Evolutionary conservation across 371 early-diverging fungal species (phyloP).

Genomic region (Vairimorpha apis): DNA sequence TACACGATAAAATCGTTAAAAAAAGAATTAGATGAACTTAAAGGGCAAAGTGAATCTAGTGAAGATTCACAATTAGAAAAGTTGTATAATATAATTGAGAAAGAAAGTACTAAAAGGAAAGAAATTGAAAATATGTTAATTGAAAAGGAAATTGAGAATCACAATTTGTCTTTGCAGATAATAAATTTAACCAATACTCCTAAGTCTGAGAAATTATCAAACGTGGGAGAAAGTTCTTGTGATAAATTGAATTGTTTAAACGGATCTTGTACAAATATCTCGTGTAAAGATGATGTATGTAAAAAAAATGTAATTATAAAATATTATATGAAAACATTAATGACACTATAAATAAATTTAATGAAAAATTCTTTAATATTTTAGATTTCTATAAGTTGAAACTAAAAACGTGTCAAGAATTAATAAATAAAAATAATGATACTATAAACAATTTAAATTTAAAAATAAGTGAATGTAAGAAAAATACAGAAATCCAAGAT

Average conservation of each 20-base stretch:
- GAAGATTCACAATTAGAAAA: conserved; percentile 29
- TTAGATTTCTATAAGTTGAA: neutral
- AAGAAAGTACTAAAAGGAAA: conserved; percentile 35
- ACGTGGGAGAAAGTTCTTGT: too few relatives aligned
- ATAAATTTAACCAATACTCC: too few relatives aligned
- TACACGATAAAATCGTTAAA: conserved; percentile 26
- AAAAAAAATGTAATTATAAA: too few relatives aligned
- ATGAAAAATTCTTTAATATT: neutral
- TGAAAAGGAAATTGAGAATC: conserved; percentile 24
- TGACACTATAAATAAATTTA: too few relatives aligned
- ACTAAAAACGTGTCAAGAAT: neutral
- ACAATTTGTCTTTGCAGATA: too few relatives aligned
- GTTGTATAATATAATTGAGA: conserved; percentile 27
- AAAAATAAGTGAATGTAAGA: neutral
- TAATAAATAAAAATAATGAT: neutral
- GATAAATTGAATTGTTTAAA: too few relatives aligned
- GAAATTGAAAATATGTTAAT: conserved; percentile 21
- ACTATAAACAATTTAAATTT: neutral
- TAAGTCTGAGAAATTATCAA: too few relatives aligned
- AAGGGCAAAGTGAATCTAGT: neutral
- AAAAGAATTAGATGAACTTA: conserved; percentile 18
- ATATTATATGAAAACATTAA: too few relatives aligned
- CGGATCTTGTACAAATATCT: too few relatives aligned
- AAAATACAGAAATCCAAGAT: neutral
- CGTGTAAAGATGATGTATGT: too few relatives aligned